Percentiles rank a stretch among this genome's conserved stretches.
Evolutionary conservation across 2,329 filamentous ascomycete species (phyloP).

Genomic region (Dothideomycetes sp.): DNA sequence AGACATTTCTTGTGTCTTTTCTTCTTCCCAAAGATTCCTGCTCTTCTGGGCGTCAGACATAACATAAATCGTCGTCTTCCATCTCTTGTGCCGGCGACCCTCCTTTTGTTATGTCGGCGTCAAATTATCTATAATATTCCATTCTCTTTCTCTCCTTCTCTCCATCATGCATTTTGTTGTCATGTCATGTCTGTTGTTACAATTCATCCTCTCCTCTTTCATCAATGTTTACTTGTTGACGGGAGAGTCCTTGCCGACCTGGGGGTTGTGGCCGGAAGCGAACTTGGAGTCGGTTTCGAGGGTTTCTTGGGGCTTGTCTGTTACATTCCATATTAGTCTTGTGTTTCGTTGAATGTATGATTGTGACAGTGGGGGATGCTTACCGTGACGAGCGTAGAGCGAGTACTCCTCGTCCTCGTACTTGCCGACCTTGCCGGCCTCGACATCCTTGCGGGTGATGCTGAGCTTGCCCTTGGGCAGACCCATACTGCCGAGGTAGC

Average conservation of each 20-base stretch:
- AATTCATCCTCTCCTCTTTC: too few species aligned
- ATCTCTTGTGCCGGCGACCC: too few species aligned
- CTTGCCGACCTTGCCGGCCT: slow-evolving; percentile 44
- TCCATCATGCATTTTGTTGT: neutral
- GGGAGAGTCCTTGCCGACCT: slow-evolving; percentile 33
- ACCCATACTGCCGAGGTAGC: slow-evolving; percentile 54
- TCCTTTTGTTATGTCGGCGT: too few species aligned
- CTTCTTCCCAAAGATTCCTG: too few species aligned
- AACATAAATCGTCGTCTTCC: too few species aligned
- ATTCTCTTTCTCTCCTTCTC: too few species aligned
- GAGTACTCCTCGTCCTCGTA: slow-evolving; percentile 41
- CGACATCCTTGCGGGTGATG: slow-evolving; percentile 50
- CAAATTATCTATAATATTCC: too few species aligned
- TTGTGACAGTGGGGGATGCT: slow-evolving; percentile 21
- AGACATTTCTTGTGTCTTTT: too few species aligned
- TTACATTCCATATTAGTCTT: too few species aligned
- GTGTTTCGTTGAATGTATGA: neutral
- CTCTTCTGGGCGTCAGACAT: too few species aligned
- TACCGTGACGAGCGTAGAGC: slow-evolving; percentile 42
- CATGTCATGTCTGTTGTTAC: neutral
- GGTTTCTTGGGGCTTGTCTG: slow-evolving; percentile 46
- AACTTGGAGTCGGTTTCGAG: slow-evolving; percentile 43
- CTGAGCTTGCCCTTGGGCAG: slow-evolving; percentile 47
- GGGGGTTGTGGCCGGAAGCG: slow-evolving; percentile 35
- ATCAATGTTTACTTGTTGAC: slow-evolving; percentile 43